These are phyloP conservation scores for Citrus reticulata DNA, from an alignment of 345 rosid species.

Conservation along the genomic window DNA sequence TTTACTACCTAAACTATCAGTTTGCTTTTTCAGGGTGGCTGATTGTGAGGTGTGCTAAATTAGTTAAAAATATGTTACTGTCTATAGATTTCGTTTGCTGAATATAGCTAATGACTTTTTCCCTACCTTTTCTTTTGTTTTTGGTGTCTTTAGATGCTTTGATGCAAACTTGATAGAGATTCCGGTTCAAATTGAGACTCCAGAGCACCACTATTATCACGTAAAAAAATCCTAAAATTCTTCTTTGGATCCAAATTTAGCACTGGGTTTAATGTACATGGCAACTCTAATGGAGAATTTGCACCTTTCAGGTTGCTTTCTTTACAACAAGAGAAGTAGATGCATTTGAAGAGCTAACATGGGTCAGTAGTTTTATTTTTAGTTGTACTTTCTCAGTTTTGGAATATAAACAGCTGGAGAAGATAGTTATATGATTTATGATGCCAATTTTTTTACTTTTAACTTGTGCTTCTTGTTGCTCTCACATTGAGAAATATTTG, in stretches of 20 bases:
- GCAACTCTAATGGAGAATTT: slow-evolving; percentile 11
- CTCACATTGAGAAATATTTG: neutral
- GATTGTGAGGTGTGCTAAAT: neutral
- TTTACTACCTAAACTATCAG: neutral
- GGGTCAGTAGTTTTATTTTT: slow-evolving; percentile 55
- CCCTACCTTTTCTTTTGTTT: neutral
- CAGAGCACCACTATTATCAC: slow-evolving; percentile 75
- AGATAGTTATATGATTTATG: neutral
- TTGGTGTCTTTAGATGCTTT: slow-evolving; percentile 45
- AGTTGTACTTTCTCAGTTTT: neutral
- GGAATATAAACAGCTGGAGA: neutral
- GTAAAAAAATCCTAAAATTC: slow-evolving; percentile 32
- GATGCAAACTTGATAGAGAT: slow-evolving; percentile 88
- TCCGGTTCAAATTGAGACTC: slow-evolving; percentile 80
- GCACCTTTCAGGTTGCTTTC: slow-evolving; percentile 59
- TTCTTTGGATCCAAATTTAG: neutral
- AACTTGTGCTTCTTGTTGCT: neutral
- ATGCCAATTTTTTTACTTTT: neutral
- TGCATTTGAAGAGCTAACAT: slow-evolving; percentile 78
- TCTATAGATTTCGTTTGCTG: neutral
- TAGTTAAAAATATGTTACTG: neutral
- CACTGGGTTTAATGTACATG: neutral
- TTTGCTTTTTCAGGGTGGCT: neutral
- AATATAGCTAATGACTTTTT: neutral
- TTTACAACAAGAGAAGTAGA: slow-evolving; percentile 67